Percentiles rank a stretch among this genome's conserved stretches.
Evolutionary conservation across 1,284 basidiomycete species (phyloP).

Genomic region (Cryptococcus floricola): DNA sequence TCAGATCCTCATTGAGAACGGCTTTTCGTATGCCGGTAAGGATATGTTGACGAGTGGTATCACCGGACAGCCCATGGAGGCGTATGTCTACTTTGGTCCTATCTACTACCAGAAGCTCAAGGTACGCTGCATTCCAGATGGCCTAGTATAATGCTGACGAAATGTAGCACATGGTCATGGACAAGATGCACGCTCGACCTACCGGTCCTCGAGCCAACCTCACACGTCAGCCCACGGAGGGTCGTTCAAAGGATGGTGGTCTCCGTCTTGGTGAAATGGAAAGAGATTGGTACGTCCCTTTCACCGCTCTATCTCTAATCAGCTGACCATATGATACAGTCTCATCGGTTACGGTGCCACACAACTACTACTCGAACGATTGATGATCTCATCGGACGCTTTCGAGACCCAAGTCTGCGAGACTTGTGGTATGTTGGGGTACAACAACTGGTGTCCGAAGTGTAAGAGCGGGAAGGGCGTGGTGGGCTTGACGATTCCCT

Average conservation of each 20-base stretch:
- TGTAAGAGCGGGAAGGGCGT: constrained; percentile 97
- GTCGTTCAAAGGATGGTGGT: constrained; percentile 94
- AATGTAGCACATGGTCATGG: constrained; percentile 85
- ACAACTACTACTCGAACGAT: constrained; percentile 87
- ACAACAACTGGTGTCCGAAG: constrained; percentile 86
- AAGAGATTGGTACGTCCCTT: constrained; percentile 65
- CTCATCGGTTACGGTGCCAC: constrained; percentile 94
- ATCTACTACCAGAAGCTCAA: constrained; percentile 84
- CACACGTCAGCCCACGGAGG: constrained; percentile 97
- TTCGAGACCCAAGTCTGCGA: constrained; percentile 97
- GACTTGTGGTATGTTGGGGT: constrained; percentile 91
- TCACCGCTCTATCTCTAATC: constrained; percentile 5
- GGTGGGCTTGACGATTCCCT: constrained; percentile 94
- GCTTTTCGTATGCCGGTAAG: constrained; percentile 96
- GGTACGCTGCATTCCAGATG: constrained; percentile 22
- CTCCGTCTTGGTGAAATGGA: constrained; percentile 99
- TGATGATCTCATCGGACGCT: constrained; percentile 97
- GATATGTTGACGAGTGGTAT: constrained; percentile 98
- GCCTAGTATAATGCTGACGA: constrained; percentile 5
- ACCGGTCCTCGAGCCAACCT: constrained; percentile 93
- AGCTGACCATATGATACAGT: constrained; percentile 42
- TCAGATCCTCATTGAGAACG: constrained; percentile 86
- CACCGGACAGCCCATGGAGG: constrained; percentile 92
- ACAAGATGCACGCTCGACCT: constrained; percentile 99
- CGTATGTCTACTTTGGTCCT: constrained; percentile 97